These are phyloP conservation scores for Limnanthes douglasii DNA, from an alignment of 345 rosid species.

Conservation along the genomic window DNA sequence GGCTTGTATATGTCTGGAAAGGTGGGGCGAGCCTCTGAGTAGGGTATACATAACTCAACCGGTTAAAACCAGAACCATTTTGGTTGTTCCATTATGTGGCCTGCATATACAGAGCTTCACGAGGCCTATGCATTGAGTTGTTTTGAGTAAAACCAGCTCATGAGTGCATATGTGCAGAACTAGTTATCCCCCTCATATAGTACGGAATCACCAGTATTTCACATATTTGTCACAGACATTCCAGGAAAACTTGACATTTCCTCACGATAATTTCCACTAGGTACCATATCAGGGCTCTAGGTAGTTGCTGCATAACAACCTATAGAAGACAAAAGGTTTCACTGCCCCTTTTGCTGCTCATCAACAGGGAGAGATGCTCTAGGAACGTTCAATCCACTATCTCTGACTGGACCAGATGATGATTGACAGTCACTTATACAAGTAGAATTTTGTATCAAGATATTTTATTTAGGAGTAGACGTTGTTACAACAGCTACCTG, in stretches of 20 bases:
- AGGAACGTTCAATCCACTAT: constrained; percentile 49
- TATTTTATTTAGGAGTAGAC: constrained; percentile 41
- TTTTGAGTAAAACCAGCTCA: too few relatives aligned
- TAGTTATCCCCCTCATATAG: constrained; percentile 41
- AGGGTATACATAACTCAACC: too few relatives aligned
- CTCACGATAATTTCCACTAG: constrained; percentile 57
- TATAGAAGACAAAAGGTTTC: too few relatives aligned
- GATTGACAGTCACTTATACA: constrained; percentile 33
- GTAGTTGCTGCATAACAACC: too few relatives aligned
- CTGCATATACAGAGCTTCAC: too few relatives aligned
- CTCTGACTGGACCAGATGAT: constrained; percentile 47
- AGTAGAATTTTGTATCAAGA: constrained; percentile 35
- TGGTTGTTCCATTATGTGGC: too few relatives aligned
- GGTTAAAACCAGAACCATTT: too few relatives aligned
- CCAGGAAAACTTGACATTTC: constrained; percentile 74
- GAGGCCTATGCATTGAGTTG: too few relatives aligned
- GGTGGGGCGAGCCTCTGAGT: too few relatives aligned
- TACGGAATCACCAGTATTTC: constrained; percentile 49
- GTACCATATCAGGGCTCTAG: constrained; percentile 51
- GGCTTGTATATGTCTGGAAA: too few relatives aligned
- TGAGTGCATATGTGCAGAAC: too few relatives aligned
- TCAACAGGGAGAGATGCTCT: constrained; percentile 53
- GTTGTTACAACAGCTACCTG: constrained; percentile 42
- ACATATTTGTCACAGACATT: constrained; percentile 34
- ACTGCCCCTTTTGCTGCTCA: too few relatives aligned